Base-by-base conservation (phyloP, 2,329 filamentous ascomycete genomes). In the Stachybotrys chlorohalonatus region DNA sequence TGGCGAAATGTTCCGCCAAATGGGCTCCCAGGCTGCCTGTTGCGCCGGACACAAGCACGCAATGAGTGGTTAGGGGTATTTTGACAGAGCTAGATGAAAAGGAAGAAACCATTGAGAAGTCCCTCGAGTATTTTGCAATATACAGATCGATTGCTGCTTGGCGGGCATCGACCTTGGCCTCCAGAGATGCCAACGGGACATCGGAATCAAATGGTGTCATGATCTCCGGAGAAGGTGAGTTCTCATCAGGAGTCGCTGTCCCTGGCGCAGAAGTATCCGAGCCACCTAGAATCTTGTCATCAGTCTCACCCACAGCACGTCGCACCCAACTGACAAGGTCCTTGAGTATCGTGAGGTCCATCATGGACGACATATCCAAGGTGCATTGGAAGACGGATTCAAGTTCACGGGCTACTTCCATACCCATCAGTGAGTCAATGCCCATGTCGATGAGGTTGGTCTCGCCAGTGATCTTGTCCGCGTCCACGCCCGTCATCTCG, bases 351-450 rank as follows among this genome's bases (percentile, higher is more conserved):
- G 36, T 42, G 9, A 42, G 13, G 36, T 42, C 36, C 36, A 42
- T 42, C 36, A 42, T 42, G 36, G 36, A 42, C 3, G 36, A 42
- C 36, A 42, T 42, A 5, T 42, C 36, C 36, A 42, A 42, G 36
- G 36, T 42, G 36, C 36, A 42, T 13, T 42, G 8, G 36, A 42
- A 42, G 36, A 42, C 13, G 9, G 36, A 42, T 51, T 7, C 65
- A 57, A 57, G 73, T 71, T 46, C 73, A 59, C 1, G 69, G 67
- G 54, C 60, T 66, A 17, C 73, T 65, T 9, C 61, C 60, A 54
- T 76, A 73, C 47, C 73, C 69, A 77, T 73, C 0, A 80, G 65
- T 0, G 76, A 80, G 60, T 80, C 76, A 36, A 79, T 76, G 1
- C 76, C 76, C 3, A 78, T 54, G 46, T 77, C 72, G 7, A 65